A percentile compares a stretch with the other conserved stretches of the same genome.
Evolutionary conservation across 2,329 filamentous ascomycete genomes (phyloP).

Genomic region (Hypoxylon sp.): DNA sequence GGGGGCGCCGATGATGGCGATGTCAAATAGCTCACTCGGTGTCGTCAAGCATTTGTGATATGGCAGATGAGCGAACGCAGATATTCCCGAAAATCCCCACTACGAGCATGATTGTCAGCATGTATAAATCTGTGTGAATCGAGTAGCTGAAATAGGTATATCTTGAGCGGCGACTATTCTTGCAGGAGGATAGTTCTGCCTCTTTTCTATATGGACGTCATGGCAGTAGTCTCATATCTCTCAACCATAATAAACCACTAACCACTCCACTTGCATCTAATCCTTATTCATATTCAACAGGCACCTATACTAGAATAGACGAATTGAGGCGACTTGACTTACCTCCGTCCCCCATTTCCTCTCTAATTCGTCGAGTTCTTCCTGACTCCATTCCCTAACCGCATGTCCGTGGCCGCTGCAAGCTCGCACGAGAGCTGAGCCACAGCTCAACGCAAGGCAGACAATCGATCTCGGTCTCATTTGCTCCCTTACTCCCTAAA

Average conservation of each 20-base stretch:
- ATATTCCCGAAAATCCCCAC: slow-evolving; percentile 80
- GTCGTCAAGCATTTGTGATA: slow-evolving; percentile 78
- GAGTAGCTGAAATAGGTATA: not conserved
- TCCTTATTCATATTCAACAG: not conserved
- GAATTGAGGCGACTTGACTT: slow-evolving; percentile 44
- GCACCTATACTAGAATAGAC: not conserved
- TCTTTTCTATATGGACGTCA: not conserved
- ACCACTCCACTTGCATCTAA: not conserved
- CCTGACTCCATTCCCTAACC: slow-evolving; percentile 63
- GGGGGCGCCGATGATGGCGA: slow-evolving; percentile 79
- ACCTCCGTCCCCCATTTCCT: slow-evolving; percentile 72
- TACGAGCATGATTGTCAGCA: slow-evolving; percentile 46
- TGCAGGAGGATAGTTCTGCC: not conserved
- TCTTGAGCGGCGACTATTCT: slow-evolving; percentile 2
- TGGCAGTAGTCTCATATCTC: not conserved
- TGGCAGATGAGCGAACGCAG: slow-evolving; percentile 79
- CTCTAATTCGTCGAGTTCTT: slow-evolving; percentile 67
- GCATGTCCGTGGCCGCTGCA: slow-evolving; percentile 55
- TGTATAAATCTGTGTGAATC: slow-evolving; percentile 8
- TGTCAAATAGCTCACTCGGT: slow-evolving; percentile 75
- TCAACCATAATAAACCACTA: not conserved
- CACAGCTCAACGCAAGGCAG: slow-evolving; percentile 49
- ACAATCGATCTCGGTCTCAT: slow-evolving; percentile 50
- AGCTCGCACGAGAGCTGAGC: slow-evolving; percentile 49
- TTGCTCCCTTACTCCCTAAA: slow-evolving; percentile 1